Percentiles rank a stretch among this genome's conserved stretches.
Evolutionary conservation across 2,329 filamentous ascomycete species (phyloP).

Genomic region (Botrytis porri): DNA sequence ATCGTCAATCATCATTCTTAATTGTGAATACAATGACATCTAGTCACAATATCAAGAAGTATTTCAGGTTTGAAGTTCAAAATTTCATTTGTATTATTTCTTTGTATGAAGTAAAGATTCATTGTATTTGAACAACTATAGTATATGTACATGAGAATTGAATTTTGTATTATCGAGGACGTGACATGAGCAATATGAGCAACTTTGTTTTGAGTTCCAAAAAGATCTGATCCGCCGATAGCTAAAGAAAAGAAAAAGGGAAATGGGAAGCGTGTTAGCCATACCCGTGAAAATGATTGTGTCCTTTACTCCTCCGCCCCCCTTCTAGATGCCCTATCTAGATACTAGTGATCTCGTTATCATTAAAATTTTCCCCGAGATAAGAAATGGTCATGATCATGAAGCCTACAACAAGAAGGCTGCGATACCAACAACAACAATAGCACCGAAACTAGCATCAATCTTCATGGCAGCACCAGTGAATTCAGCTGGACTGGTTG

Average conservation of each 20-base stretch:
- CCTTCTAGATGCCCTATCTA: slow-evolving; percentile 17
- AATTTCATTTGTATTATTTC: slow-evolving; percentile 17
- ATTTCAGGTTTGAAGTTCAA: neutral
- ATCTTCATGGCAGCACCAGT: slow-evolving; percentile 26
- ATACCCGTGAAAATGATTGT: slow-evolving; percentile 27
- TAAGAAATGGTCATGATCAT: slow-evolving; percentile 16
- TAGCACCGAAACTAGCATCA: slow-evolving; percentile 29
- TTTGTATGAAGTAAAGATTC: slow-evolving; percentile 11
- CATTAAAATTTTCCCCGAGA: slow-evolving; percentile 20
- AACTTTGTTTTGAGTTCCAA: slow-evolving; percentile 27
- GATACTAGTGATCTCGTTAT: slow-evolving; percentile 21
- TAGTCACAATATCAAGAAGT: neutral
- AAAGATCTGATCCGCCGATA: slow-evolving; percentile 24
- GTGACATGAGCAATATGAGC: slow-evolving; percentile 25
- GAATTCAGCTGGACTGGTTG: slow-evolving; percentile 24
- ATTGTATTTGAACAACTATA: slow-evolving; percentile 20
- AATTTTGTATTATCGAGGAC: slow-evolving; percentile 25
- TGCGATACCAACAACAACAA: slow-evolving; percentile 29
- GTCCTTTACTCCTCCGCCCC: slow-evolving; percentile 23
- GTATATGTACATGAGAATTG: slow-evolving; percentile 28
- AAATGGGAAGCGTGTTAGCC: slow-evolving; percentile 18
- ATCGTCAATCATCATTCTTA: neutral
- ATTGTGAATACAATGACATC: too few relatives aligned
- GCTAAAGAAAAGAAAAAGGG: neutral
- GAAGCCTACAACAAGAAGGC: slow-evolving; percentile 32